phyloP scores from a whole-genome alignment of 1,284 basidiomycete species.

The Sporisorium graminicola region DNA sequence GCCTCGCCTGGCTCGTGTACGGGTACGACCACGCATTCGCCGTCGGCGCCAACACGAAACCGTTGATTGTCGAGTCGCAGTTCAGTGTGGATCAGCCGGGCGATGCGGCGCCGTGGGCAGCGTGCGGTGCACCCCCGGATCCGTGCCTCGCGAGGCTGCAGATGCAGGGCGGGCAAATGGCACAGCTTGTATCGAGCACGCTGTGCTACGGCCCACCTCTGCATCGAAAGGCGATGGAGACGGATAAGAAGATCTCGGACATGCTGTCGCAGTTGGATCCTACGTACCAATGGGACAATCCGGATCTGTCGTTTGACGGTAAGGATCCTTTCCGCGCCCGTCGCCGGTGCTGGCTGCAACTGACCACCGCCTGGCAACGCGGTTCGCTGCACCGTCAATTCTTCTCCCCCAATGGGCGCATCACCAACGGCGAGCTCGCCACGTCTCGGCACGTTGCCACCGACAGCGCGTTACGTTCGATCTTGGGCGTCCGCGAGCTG shows the following conservation, averaged over 20 bases:
- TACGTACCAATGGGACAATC: conserved; percentile 29
- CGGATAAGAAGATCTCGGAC: conserved; percentile 30
- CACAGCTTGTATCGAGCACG: conserved; percentile 40
- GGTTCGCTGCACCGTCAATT: conserved; percentile 40
- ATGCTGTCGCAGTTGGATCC: conserved; percentile 26
- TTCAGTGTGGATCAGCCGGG: conserved; percentile 53
- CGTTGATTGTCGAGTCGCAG: conserved; percentile 47
- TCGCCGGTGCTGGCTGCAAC: conserved; percentile 40
- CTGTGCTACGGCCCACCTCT: conserved; percentile 43
- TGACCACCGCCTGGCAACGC: conserved; percentile 46
- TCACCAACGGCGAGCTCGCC: conserved; percentile 50
- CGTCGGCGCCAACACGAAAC: conserved; percentile 46
- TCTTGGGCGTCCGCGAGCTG: conserved; percentile 32
- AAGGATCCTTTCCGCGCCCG: conserved; percentile 41
- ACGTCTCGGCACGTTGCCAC: conserved; percentile 46
- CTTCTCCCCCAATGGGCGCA: conserved; percentile 52
- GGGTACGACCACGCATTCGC: conserved; percentile 52
- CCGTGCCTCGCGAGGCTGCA: conserved; percentile 33
- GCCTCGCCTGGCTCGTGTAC: conserved; percentile 52
- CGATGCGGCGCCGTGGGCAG: conserved; percentile 37
- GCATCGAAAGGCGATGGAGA: conserved; percentile 51
- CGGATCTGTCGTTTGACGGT: conserved; percentile 37
- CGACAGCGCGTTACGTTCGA: conserved; percentile 36
- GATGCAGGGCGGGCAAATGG: conserved; percentile 40
- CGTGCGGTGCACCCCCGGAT: conserved; percentile 38